Percentiles rank a stretch among this genome's conserved stretches.
phyloP scores from a whole-genome alignment of 176 grass and related monocot species.

The Juncus inflexus region DNA sequence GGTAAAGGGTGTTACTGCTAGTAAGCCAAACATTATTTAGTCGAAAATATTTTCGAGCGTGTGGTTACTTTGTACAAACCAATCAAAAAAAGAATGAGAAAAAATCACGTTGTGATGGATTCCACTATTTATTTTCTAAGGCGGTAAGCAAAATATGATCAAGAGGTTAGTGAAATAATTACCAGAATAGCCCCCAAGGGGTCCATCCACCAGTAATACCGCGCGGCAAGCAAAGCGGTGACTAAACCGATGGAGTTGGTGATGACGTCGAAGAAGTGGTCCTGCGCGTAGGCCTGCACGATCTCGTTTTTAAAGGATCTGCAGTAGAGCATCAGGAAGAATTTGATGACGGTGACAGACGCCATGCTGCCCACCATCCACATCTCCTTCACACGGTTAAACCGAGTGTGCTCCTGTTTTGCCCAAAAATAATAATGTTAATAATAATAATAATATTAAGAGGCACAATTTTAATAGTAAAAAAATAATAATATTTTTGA shows the following conservation, averaged over 20 bases:
- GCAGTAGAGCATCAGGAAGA: constrained; percentile 89
- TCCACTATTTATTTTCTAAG: too few relatives aligned
- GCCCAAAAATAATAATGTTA: too few relatives aligned
- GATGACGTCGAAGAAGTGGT: constrained; percentile 96
- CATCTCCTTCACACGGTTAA: constrained; percentile 41
- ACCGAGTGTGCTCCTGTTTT: constrained; percentile 45
- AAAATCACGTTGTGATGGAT: too few relatives aligned
- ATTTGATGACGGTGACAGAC: constrained; percentile 69
- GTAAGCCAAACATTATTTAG: too few relatives aligned
- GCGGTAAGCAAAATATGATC: too few relatives aligned
- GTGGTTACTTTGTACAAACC: too few relatives aligned
- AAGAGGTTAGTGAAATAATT: background rate
- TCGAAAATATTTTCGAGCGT: too few relatives aligned
- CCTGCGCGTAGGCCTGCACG: constrained; percentile 74
- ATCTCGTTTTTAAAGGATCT: constrained; percentile 88
- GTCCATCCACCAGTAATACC: constrained; percentile 90
- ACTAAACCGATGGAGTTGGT: constrained; percentile 86
- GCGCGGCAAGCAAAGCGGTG: constrained; percentile 49
- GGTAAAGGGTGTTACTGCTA: too few relatives aligned
- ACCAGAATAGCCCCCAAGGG: constrained; percentile 84
- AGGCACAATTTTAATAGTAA: too few relatives aligned
- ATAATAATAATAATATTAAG: too few relatives aligned
- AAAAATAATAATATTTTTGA: background rate
- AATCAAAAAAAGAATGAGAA: too few relatives aligned
- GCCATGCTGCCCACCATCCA: constrained; percentile 95